These are phyloP conservation scores for Talaromyces atroroseus DNA, from an alignment of 2,329 filamentous ascomycete genomes.

Conservation along the genomic window DNA sequence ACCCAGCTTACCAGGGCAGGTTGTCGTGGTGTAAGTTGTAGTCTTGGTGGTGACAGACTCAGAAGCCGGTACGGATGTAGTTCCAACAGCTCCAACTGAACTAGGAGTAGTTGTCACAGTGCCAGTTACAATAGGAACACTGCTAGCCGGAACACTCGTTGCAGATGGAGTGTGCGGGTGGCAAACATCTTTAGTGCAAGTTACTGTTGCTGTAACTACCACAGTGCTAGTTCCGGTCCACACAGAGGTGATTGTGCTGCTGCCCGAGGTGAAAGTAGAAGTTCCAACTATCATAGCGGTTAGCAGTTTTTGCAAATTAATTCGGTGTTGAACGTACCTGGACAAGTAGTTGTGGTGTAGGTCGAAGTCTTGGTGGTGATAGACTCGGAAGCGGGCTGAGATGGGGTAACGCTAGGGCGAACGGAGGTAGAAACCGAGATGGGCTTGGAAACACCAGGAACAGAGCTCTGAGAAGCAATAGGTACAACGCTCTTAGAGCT, in stretches of 20 bases:
- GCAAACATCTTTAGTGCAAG: constrained; percentile 14
- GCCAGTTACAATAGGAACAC: background rate
- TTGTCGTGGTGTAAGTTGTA: constrained; percentile 12
- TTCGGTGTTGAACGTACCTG: constrained; percentile 3
- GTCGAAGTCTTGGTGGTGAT: constrained; percentile 12
- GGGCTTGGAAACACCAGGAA: background rate
- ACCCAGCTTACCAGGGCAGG: constrained; percentile 11
- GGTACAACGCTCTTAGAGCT: background rate
- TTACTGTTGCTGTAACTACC: constrained; percentile 12
- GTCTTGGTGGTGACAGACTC: constrained; percentile 9
- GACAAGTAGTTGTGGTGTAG: constrained; percentile 13
- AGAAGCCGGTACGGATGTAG: background rate
- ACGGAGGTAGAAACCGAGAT: constrained; percentile 2
- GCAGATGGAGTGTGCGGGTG: constrained; percentile 4
- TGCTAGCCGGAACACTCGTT: background rate
- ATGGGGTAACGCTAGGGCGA: background rate
- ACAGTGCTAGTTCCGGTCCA: constrained; percentile 13
- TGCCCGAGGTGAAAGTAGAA: constrained; percentile 9
- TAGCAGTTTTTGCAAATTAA: background rate
- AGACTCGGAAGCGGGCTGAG: constrained; percentile 4
- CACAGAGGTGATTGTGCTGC: constrained; percentile 6
- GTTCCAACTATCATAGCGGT: constrained; percentile 4
- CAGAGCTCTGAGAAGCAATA: background rate
- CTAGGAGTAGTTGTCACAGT: background rate
- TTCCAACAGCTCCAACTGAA: constrained; percentile 2